phyloP scores from a whole-genome alignment of 1,139 yeast species.

The Scheffersomyces illinoinensis region DNA sequence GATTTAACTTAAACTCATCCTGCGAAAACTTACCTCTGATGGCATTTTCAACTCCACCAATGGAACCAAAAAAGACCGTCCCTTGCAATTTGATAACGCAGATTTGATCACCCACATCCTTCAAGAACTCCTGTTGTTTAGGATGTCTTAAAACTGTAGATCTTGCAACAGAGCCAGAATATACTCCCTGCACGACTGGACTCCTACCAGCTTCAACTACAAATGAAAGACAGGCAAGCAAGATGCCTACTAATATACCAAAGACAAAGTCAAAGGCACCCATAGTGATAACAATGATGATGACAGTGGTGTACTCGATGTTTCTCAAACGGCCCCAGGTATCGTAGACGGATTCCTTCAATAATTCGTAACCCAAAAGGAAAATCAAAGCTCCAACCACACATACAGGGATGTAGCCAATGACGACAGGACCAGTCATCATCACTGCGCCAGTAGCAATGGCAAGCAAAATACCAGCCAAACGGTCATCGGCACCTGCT shows the following conservation, averaged over 20 bases:
- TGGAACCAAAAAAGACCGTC: conserved; percentile 89
- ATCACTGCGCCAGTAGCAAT: conserved; percentile 76
- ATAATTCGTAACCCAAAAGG: conserved; percentile 82
- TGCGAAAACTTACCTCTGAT: conserved; percentile 69
- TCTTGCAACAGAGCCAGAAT: conserved; percentile 85
- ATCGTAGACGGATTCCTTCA: conserved; percentile 84
- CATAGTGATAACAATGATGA: conserved; percentile 87
- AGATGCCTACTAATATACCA: conserved; percentile 87
- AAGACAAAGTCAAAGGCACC: conserved; percentile 93
- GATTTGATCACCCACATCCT: conserved; percentile 87
- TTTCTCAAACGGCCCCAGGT: conserved; percentile 73
- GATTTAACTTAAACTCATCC: conserved; percentile 50
- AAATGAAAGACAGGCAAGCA: conserved; percentile 88
- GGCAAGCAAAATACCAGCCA: conserved; percentile 87
- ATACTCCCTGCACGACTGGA: conserved; percentile 79
- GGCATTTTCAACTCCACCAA: conserved; percentile 82
- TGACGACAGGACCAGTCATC: conserved; percentile 88
- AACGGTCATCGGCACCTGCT: conserved; percentile 89
- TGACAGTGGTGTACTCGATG: conserved; percentile 82
- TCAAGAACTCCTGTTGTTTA: conserved; percentile 80
- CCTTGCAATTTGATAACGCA: conserved; percentile 87
- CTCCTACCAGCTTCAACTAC: conserved; percentile 87
- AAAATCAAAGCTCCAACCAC: conserved; percentile 93
- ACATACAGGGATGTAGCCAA: conserved; percentile 91
- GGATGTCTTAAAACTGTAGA: conserved; percentile 94